Evolutionary conservation across 352 stramenopile genomes (phyloP).

Genomic region (Globisporangium emineosum): DNA sequence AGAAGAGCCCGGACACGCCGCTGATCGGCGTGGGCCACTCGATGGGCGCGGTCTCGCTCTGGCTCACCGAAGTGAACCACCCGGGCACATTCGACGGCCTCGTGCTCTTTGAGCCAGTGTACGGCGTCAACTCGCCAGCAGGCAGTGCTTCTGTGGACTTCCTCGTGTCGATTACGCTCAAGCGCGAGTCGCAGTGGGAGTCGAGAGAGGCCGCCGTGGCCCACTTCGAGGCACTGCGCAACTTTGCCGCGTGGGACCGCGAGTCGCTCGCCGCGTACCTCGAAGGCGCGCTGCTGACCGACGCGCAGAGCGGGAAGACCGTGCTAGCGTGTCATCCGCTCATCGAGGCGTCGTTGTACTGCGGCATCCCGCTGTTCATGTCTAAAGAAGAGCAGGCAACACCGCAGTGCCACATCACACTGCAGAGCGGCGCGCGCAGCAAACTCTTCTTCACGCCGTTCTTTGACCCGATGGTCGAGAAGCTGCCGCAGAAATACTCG

Average conservation of each 20-base stretch:
- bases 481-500: conserved; percentile 39
- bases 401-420: conserved; percentile 35
- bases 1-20: conserved; percentile 12
- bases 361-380: conserved; percentile 29
- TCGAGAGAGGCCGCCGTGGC: conserved; percentile 22
- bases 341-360: conserved; percentile 47
- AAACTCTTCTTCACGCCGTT: conserved; percentile 38
- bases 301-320: conserved; percentile 17
- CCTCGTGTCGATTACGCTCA: conserved; percentile 38
- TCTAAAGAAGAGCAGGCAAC: conserved; percentile 31
- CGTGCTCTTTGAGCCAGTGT: conserved; percentile 49
- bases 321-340: conserved; percentile 39
- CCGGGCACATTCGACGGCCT: conserved; percentile 41
- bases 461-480: conserved; percentile 26
- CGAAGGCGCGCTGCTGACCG: conserved; percentile 24
- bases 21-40: conserved; percentile 55
- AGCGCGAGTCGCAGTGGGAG: conserved; percentile 22
- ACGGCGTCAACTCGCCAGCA: conserved; percentile 12
- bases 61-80: conserved; percentile 33
- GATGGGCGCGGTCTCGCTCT: conserved; percentile 37
- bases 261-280: conserved; percentile 34
- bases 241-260: conserved; percentile 39
- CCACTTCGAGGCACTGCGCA: conserved; percentile 31
- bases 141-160: conserved; percentile 20
- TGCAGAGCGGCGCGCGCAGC: conserved; percentile 42